phyloP scores from a whole-genome alignment of 768 basidiomycete species.

The Holtermanniella nyarrowii region DNA sequence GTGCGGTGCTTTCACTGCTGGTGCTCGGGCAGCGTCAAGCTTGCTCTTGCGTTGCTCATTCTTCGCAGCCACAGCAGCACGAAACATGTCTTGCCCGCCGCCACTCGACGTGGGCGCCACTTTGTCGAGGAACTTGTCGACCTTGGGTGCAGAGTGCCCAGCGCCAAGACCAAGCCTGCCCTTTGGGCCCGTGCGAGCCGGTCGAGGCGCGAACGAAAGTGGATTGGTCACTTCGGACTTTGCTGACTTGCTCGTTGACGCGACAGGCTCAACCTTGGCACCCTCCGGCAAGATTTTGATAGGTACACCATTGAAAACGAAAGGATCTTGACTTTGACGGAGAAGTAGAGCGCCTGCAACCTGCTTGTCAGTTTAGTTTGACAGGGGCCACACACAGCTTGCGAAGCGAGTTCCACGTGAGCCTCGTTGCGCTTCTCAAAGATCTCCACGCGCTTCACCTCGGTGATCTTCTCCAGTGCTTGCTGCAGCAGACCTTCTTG shows the following conservation, averaged over 20 bases:
- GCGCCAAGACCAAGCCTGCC: conserved; percentile 16
- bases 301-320: conserved; percentile 56
- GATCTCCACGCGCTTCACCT: conserved; percentile 59
- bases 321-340: conserved; percentile 54
- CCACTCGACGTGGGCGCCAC: conserved; percentile 15
- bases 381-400: conserved; percentile 39
- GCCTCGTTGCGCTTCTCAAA: conserved; percentile 50
- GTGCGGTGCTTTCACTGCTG: too few species aligned
- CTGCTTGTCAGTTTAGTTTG: conserved; percentile 44
- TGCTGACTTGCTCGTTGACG: background rate
- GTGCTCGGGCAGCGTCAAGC: conserved; percentile 1
- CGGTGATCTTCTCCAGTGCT: conserved; percentile 63
- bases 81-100: conserved; percentile 62
- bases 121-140: conserved; percentile 14
- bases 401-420: conserved; percentile 41
- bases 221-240: background rate
- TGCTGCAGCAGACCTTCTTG: conserved; percentile 92
- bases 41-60: conserved; percentile 27
- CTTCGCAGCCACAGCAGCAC: conserved; percentile 56
- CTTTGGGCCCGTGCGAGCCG: conserved; percentile 13
- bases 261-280: background rate
- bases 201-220: conserved; percentile 20
- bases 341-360: conserved; percentile 75
- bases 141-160: conserved; percentile 50
- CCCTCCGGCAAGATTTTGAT: conserved; percentile 46